These are phyloP conservation scores for Apophysomyces trapeziformis DNA, from an alignment of 371 early-diverging fungal species.

Conservation along the genomic window DNA sequence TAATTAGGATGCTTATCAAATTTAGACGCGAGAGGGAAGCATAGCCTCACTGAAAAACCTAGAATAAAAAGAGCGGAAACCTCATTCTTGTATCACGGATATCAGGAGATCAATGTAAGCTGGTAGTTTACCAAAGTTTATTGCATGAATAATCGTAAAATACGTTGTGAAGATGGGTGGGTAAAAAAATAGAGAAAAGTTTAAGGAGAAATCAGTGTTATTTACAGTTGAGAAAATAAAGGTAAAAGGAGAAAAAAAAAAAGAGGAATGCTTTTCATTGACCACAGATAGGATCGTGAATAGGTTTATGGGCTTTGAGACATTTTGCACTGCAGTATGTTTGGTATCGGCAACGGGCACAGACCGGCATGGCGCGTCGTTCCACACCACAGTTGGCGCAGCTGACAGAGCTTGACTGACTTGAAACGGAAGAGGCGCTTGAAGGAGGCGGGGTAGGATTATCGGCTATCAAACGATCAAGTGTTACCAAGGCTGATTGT, in stretches of 20 bases:
- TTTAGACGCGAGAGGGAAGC: background rate
- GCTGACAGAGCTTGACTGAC: slow-evolving; percentile 2
- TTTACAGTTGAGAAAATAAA: slow-evolving; percentile 4
- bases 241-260: background rate
- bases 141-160: background rate
- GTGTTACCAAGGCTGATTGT: slow-evolving; percentile 21
- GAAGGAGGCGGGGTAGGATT: background rate
- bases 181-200: background rate
- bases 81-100: background rate
- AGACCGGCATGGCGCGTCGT: slow-evolving; percentile 30
- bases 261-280: background rate
- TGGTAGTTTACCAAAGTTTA: background rate
- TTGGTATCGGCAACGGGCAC: slow-evolving; percentile 27
- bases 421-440: slow-evolving; percentile 10
- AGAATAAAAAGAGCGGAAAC: background rate
- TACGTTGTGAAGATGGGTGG: no score
- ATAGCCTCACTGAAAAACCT: background rate
- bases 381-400: slow-evolving; percentile 25
- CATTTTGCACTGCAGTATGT: slow-evolving; percentile 29
- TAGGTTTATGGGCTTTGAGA: slow-evolving; percentile 9
- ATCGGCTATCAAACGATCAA: slow-evolving; percentile 24
- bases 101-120: background rate
- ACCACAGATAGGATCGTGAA: background rate
- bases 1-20: slow-evolving; percentile 1
- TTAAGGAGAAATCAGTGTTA: background rate